Percentiles rank a stretch among this genome's conserved stretches.
phyloP scores from a whole-genome alignment of 208 protist species.

The Naegleria gruberi region DNA sequence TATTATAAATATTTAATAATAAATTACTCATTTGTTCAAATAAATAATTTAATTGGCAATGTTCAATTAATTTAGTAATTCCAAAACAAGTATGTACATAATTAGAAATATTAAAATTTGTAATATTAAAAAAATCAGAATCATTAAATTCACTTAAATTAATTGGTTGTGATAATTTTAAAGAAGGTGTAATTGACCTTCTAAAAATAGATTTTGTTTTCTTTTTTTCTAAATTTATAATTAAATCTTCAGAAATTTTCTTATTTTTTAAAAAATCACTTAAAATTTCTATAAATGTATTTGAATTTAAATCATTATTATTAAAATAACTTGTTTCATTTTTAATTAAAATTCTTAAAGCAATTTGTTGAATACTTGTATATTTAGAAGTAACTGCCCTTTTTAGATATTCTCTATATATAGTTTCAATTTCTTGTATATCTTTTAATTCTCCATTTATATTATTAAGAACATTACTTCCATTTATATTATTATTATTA shows the following conservation, averaged over 20 bases:
- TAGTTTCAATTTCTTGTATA: background rate
- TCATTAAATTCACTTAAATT: background rate
- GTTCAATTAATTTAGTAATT: background rate
- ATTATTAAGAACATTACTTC: too few relatives aligned
- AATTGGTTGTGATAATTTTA: background rate
- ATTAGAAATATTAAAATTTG: background rate
- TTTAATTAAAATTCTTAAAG: background rate
- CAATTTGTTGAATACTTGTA: background rate
- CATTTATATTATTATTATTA: too few relatives aligned
- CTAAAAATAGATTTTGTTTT: background rate
- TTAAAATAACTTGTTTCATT: background rate
- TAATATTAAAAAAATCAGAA: background rate
- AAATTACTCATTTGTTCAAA: background rate
- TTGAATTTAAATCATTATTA: background rate
- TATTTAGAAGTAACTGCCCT: background rate
- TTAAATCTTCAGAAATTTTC: background rate
- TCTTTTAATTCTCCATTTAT: background rate
- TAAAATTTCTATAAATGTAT: background rate
- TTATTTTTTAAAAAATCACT: background rate
- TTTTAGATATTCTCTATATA: background rate
- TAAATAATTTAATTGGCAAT: background rate
- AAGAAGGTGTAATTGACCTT: background rate
- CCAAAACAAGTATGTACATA: background rate
- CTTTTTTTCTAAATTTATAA: background rate
- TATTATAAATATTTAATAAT: background rate